A percentile compares a stretch with the other conserved stretches of the same genome.
Conservation (phyloP, 805 yeast genomes). For the Yarrowia divulgata region DNA sequence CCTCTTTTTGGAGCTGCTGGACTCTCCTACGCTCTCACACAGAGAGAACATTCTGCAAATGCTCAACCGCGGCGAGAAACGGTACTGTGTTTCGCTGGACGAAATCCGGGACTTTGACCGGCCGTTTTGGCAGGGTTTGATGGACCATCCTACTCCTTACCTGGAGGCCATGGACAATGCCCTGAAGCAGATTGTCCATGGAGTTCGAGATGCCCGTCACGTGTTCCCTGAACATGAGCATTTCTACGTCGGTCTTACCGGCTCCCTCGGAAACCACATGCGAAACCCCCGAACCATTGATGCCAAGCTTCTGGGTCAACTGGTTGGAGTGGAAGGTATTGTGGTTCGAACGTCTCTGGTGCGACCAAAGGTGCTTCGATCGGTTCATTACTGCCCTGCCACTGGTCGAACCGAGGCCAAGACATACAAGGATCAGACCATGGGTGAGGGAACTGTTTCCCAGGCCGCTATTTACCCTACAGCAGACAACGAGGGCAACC, state of each 20-base stretch:
- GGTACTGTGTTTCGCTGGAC: conserved; percentile 81
- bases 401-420: conserved; percentile 87
- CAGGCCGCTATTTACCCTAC: conserved; percentile 90
- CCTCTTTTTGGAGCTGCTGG: conserved; percentile 24
- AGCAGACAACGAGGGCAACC: conserved; percentile 90
- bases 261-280: conserved; percentile 88
- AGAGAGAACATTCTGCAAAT: conserved; percentile 73
- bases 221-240: conserved; percentile 66
- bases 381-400: conserved; percentile 90
- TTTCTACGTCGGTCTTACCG: conserved; percentile 81
- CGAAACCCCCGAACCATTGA: conserved; percentile 88
- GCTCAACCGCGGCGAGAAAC: conserved; percentile 68
- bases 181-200: conserved; percentile 75
- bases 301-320: conserved; percentile 75
- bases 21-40: conserved; percentile 38
- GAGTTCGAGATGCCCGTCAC: conserved; percentile 68
- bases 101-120: conserved; percentile 85
- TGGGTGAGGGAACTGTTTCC: conserved; percentile 82
- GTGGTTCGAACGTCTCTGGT: conserved; percentile 93
- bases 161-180: conserved; percentile 92
- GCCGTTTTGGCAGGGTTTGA: conserved; percentile 75
- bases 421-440: conserved; percentile 91
- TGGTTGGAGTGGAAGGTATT: conserved; percentile 92
- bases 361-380: conserved; percentile 87
- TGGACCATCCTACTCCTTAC: conserved; percentile 79